Conservation (phyloP, 2,329 filamentous ascomycete genomes). For the Macrophomina tecta region DNA sequence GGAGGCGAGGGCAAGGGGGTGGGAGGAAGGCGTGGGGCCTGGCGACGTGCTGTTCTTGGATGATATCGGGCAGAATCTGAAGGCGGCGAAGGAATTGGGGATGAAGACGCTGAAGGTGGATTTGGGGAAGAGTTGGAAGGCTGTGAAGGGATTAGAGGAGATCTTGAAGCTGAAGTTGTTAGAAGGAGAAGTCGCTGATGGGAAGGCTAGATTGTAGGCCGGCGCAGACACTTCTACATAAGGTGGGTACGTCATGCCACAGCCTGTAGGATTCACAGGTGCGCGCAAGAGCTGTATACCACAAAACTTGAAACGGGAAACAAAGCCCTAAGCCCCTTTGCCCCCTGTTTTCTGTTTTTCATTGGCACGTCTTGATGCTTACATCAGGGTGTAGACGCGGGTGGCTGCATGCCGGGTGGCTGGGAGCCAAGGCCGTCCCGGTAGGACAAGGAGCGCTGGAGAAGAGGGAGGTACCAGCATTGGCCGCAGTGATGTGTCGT, state of each 20-base stretch:
- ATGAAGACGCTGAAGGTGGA: conserved; percentile 85
- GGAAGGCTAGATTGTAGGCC: conserved; percentile 12
- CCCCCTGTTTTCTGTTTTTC: neutral
- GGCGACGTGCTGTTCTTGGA: conserved; percentile 81
- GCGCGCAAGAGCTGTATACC: too few species aligned
- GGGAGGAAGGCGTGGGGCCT: conserved; percentile 66
- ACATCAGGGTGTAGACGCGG: neutral
- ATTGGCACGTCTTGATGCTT: neutral
- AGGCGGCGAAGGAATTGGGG: conserved; percentile 74
- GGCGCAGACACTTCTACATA: neutral
- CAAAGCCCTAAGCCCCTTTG: neutral
- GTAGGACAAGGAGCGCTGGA: too few species aligned
- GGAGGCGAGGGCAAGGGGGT: neutral
- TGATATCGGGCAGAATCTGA: conserved; percentile 93
- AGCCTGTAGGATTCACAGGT: too few species aligned
- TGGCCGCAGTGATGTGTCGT: too few species aligned
- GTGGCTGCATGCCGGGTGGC: neutral
- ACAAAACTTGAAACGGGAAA: too few species aligned
- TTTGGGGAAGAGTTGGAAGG: conserved; percentile 77
- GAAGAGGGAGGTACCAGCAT: too few species aligned
- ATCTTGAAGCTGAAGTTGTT: conserved; percentile 70
- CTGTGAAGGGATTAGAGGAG: conserved; percentile 79
- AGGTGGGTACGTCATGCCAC: neutral
- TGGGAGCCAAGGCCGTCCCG: too few species aligned
- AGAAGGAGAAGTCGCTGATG: neutral